phyloP scores from a whole-genome alignment of 139 green algal species.

The Spirogloea muscicola region DNA sequence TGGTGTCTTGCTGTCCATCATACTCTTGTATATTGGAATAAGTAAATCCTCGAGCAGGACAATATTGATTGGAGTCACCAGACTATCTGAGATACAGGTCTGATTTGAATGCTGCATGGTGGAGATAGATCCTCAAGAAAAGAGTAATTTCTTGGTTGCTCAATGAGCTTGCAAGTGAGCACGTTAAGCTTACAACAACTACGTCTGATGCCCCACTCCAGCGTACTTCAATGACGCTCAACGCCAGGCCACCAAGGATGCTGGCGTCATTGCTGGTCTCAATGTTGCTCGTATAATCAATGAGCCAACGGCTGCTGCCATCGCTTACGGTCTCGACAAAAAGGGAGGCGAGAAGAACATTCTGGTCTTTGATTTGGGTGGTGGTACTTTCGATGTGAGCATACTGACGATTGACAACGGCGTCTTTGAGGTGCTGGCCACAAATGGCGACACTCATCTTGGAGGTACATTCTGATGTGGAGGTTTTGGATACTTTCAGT shows the following conservation, averaged over 20 bases:
- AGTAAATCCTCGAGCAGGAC: too few species aligned
- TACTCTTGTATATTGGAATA: too few species aligned
- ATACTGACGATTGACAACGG: constrained; percentile 71
- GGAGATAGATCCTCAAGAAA: too few species aligned
- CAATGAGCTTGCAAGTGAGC: too few species aligned
- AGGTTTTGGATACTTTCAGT: too few species aligned
- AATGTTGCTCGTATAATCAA: constrained; percentile 96
- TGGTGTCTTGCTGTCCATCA: too few species aligned
- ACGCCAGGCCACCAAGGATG: constrained; percentile 94
- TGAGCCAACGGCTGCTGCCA: constrained; percentile 91
- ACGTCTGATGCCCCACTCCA: too few species aligned
- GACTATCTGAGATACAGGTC: too few species aligned
- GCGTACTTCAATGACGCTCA: constrained; percentile 98
- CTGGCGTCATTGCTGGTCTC: constrained; percentile 83
- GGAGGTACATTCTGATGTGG: constrained; percentile 64
- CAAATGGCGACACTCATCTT: constrained; percentile 90
- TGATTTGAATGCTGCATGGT: too few species aligned
- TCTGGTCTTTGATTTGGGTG: constrained; percentile 40
- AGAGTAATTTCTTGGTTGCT: too few species aligned
- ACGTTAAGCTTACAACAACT: too few species aligned
- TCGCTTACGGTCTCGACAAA: constrained; percentile 76
- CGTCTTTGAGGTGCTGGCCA: constrained; percentile 92
- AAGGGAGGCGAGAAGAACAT: constrained; percentile 37
- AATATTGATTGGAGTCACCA: too few species aligned
- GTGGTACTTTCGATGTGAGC: constrained; percentile 50